Evolutionary conservation across 1,284 basidiomycete species (phyloP).

Genomic region (Fistulinella cinereoalba): DNA sequence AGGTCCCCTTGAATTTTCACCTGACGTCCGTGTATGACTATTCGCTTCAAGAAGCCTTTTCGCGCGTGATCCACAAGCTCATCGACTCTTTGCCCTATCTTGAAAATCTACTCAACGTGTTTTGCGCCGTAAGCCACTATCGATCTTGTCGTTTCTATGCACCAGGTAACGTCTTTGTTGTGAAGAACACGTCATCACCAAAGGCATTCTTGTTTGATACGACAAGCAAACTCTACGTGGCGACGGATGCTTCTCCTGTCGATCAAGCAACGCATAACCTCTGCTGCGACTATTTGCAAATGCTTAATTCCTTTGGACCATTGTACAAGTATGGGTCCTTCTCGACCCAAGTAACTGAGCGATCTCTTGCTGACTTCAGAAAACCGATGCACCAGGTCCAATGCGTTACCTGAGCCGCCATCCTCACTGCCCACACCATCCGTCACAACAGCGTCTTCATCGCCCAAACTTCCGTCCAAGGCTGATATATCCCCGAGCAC

Average conservation of each 20-base stretch:
- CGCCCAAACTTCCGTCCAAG: background rate
- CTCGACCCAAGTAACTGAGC: background rate
- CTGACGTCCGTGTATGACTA: conserved; percentile 90
- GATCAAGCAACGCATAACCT: conserved; percentile 86
- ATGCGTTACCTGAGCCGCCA: conserved; percentile 22
- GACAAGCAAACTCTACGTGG: conserved; percentile 82
- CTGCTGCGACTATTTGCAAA: conserved; percentile 88
- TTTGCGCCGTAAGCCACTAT: conserved; percentile 72
- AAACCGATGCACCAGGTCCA: conserved; percentile 36
- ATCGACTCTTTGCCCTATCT: conserved; percentile 68
- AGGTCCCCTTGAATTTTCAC: conserved; percentile 76
- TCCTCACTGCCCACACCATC: conserved; percentile 4
- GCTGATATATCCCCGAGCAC: background rate
- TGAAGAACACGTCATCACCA: conserved; percentile 82
- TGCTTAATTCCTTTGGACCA: conserved; percentile 82
- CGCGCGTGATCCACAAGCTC: conserved; percentile 73
- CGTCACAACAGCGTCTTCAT: background rate
- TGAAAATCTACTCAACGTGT: conserved; percentile 79
- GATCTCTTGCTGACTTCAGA: background rate
- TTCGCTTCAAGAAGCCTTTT: conserved; percentile 85
- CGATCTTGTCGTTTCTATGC: too few species aligned
- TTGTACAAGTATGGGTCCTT: conserved; percentile 67
- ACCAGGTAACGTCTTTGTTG: too few species aligned
- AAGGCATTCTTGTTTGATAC: conserved; percentile 94
- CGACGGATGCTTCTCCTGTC: conserved; percentile 90